Evolutionary conservation across 768 basidiomycete genomes (phyloP), one percentile per base, ranked within the genome.

Genomic region (Polyporus arcularius): DNA sequence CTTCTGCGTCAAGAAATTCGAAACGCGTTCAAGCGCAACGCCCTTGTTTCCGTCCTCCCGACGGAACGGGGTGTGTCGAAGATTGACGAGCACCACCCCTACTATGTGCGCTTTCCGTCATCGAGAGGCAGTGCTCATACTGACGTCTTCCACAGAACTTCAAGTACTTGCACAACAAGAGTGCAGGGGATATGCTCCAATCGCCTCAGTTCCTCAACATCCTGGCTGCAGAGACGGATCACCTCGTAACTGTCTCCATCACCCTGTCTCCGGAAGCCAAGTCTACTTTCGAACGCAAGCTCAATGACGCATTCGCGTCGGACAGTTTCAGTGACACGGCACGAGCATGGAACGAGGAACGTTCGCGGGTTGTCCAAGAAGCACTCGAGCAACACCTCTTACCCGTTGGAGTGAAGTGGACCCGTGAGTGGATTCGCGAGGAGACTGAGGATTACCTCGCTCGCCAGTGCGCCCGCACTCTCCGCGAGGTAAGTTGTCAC

Each of bases 151-250:
- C 10, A 10, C 67, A 99, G 96, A 88, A 85, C 67, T 98, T 98
- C 84, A 98, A 98, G 80, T 98, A 98, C 75, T 82, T 98, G 31
- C 77, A 81, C 30, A 81, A 89, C 61, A 98, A 97, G 69, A 86
- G 85, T 28, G 81, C 94, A 32, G 71, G 72, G 31, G 82, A 86
- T 4, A 88, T 96, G 85, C 67, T 86, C 41, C 81, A 86, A 42
- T 78, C 82, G 1, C 78, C 91, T 18, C 93, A 96, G 67, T 98
- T 96, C 75, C 79, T 98, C 28, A 87, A 93, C 65, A 96, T 98
- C 65, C 85, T 98, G 9, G 82, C 84, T 42, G 97, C 97, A 1
- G 96, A 99, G 73, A 76, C 85, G n/a, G 92, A 96, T 55, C 87
- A 89, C 57, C 81, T 98, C 52, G 86, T 98, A 68, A 91, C 81